Conservation (phyloP, 2,329 filamentous ascomycete genomes). For the Lachnellula arida region DNA sequence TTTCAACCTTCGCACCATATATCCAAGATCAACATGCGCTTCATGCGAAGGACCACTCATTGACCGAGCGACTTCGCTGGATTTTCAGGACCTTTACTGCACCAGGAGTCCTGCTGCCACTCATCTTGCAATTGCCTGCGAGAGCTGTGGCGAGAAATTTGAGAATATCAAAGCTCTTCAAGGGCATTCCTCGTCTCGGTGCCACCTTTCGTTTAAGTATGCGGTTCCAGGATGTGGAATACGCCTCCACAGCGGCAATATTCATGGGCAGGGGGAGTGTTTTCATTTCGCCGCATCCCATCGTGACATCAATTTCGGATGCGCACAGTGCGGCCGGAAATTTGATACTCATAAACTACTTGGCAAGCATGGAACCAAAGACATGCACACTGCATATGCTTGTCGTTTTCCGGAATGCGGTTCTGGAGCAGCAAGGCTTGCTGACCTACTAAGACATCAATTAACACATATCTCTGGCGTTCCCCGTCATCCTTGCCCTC, state of each 20-base stretch:
- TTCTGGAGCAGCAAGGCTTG: neutral
- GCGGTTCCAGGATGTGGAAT: neutral
- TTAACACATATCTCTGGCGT: slow-evolving; percentile 9
- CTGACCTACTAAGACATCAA: slow-evolving; percentile 24
- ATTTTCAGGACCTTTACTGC: neutral
- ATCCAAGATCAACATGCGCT: neutral
- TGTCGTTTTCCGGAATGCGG: slow-evolving; percentile 8
- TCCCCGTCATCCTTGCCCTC: slow-evolving; percentile 26
- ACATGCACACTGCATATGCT: slow-evolving; percentile 1
- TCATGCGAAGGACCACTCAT: slow-evolving; percentile 3
- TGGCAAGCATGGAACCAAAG: neutral
- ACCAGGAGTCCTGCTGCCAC: neutral
- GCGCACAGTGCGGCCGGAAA: neutral
- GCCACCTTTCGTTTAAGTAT: neutral
- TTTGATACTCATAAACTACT: neutral
- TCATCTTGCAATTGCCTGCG: neutral
- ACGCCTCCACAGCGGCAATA: neutral
- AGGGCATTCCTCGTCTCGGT: neutral
- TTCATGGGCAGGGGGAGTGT: too few species aligned
- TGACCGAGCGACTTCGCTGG: neutral
- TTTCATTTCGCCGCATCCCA: neutral
- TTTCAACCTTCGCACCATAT: neutral
- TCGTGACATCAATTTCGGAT: neutral
- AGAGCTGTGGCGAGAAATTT: neutral
- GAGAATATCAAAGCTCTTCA: neutral